These are phyloP conservation scores for Akebia trifoliata DNA, from an alignment of 164 flowering plant genomes.

Conservation along the genomic window DNA sequence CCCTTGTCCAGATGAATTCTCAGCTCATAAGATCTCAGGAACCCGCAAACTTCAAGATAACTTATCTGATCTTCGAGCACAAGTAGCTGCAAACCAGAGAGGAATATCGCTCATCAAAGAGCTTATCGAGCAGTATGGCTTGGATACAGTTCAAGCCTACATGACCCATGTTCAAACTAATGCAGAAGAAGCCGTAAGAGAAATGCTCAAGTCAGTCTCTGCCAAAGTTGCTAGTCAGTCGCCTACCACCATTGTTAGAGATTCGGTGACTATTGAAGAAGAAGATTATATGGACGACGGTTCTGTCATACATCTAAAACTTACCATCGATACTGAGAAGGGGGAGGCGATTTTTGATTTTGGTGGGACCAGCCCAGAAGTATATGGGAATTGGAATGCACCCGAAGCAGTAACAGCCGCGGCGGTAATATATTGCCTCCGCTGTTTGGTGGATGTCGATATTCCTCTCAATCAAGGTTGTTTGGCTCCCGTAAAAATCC, in stretches of 20 bases:
- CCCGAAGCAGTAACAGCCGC: constrained; percentile 98
- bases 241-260: constrained; percentile 16
- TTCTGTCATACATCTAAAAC: constrained; percentile 73
- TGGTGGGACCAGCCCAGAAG: constrained; percentile 87
- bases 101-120: constrained; percentile 91
- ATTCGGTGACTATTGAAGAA: constrained; percentile 59
- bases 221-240: constrained; percentile 36
- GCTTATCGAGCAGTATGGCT: constrained; percentile 86
- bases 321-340: constrained; percentile 59
- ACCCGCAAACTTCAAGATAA: constrained; percentile 92
- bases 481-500: constrained; percentile 82
- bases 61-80: constrained; percentile 92
- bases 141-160: constrained; percentile 86
- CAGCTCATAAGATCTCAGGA: constrained; percentile 58
- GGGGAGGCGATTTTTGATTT: constrained; percentile 93
- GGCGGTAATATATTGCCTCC: constrained; percentile 92
- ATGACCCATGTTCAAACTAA: constrained; percentile 88
- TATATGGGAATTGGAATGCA: constrained; percentile 97
- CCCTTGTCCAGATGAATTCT: constrained; percentile 48
- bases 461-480: constrained; percentile 99
- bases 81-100: constrained; percentile 97
- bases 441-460: constrained; percentile 85
- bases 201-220: constrained; percentile 88
- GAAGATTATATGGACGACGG: constrained; percentile 99
- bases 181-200: constrained; percentile 95